Evolutionary conservation across 345 rosid species (phyloP), one percentile per base, ranked within the genome.

Genomic region (Physaria fendleri): DNA sequence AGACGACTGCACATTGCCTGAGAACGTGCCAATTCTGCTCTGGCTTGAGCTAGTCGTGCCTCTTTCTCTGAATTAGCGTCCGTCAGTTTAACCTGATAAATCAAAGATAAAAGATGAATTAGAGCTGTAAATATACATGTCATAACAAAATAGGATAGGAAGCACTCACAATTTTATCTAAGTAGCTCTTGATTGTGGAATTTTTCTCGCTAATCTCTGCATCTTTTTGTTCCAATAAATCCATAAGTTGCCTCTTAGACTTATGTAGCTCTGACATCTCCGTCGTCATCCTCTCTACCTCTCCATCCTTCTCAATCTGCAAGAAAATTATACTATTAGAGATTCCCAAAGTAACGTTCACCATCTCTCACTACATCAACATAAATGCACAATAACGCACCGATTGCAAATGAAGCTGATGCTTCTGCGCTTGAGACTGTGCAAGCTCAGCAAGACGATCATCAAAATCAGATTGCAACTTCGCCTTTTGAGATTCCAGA

Each of bases 291-390:
- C 91, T 83, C 85, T 89, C 97, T 5, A 77, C 56, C 58, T 82
- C 91, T 37, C 95, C 91, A 59, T 87, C 99, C 74, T 81, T 93
- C 37, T 67, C 90, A 76, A 92, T 82, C 96, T 92, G 44, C 42
- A 58, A 27, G n/a, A 71, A 54, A 12, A 11, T 41, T 34, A 21
- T 13, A 14, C 16, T 12, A 61, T 48, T 37, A 37, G 47, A 28
- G 25, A 29, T 29, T 14, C 34, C 33, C 6, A 8, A 8, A 29
- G 11, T 12, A 2, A 43, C 23, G n/a, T n/a, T n/a, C n/a, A n/a
- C n/a, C n/a, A n/a, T n/a, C n/a, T n/a, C n/a, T n/a, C n/a, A n/a
- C n/a, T n/a, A n/a, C n/a, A n/a, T n/a, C n/a, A n/a, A n/a, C n/a
- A n/a, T 4, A 57, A 15, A 46, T 5, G 12, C 15, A 17, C 52